phyloP scores from a whole-genome alignment of 129 eudicot genomes.

The Pseudognaphalium luteoalbum region DNA sequence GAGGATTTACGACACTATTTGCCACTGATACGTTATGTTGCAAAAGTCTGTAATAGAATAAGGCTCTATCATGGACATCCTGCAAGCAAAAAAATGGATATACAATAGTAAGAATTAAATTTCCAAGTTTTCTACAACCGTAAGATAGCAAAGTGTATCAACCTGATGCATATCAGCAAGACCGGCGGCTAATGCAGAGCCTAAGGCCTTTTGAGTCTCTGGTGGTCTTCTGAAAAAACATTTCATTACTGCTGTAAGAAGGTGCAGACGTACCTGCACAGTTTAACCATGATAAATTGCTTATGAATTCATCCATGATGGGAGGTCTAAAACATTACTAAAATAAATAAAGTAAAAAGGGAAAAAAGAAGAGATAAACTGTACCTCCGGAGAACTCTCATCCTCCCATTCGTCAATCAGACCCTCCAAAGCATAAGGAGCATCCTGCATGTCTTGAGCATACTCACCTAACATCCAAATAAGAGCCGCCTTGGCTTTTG shows the following conservation, averaged over 20 bases:
- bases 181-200: conserved; percentile 91
- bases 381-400: conserved; percentile 90
- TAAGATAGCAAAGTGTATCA: conserved; percentile 3
- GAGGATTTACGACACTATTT: conserved; percentile 79
- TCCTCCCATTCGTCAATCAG: conserved; percentile 90
- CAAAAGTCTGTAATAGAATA: conserved; percentile 91
- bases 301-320: background rate
- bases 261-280: conserved; percentile 87
- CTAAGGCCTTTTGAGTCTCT: conserved; percentile 90
- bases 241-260: conserved; percentile 92
- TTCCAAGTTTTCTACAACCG: conserved; percentile 6
- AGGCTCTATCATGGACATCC: conserved; percentile 98
- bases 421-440: conserved; percentile 87
- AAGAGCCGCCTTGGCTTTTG: conserved; percentile 98
- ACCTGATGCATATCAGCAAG: conserved; percentile 96
- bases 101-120: conserved; percentile 2
- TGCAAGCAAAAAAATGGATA: conserved; percentile 37
- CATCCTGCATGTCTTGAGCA: conserved; percentile 97
- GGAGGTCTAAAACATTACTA: background rate
- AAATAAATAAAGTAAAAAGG: background rate
- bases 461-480: conserved; percentile 99
- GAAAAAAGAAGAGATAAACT: conserved; percentile 4
- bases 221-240: conserved; percentile 93
- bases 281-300: conserved; percentile 14
- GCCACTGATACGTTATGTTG: conserved; percentile 72